Evolutionary conservation across 2,329 filamentous ascomycete genomes (phyloP), one percentile per base, ranked within the genome.

Genomic region (Sporothrix schenckii): DNA sequence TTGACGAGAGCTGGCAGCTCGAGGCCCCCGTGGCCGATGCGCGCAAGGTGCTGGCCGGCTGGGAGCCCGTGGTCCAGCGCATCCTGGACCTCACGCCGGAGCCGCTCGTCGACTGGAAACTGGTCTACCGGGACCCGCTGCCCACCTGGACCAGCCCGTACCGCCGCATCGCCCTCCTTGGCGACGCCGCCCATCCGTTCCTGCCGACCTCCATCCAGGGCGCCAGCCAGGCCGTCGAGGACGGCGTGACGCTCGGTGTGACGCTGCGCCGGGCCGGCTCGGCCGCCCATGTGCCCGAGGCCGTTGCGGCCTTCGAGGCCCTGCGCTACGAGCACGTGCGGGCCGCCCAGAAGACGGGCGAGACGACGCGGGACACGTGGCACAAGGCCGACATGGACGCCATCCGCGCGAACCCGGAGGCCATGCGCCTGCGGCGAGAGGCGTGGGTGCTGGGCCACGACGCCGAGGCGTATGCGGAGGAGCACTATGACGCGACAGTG

Each of bases 141-240:
- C 80, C 80, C 7, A 81, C 79, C 0, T 83, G 82, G 79, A 76
- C 82, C 66, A 82, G 80, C 2, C 76, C 79, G 3, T 75, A 76
- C 3, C 77, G 78, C 19, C 78, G 82, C 11, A 81, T 83, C 63
- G 78, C 78, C 4, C 75, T 85, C 3, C 80, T 86, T 39, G 84
- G 84, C 9, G 83, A 86, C 73, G 80, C 83, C 1, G 84, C 84
- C 11, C 84, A 86, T 74, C 80, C 83, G 2, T 83, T 84, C 74
- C 78, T 85, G 16, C 84, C 83, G 0, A 83, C 83, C 0, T 81
- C 80, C 4, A 82, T 82, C 19, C 82, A 84, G 73, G 83, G 84
- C 16, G 83, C 81, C 0, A 82, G 80, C 19, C 82, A 84, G 74
- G 81, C 82, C 0, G 82, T 86, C 76, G 83, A 85, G 75, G 84